Evolutionary conservation across 306 rosid genomes (phyloP).

Genomic region (Vachellia collinsii): DNA sequence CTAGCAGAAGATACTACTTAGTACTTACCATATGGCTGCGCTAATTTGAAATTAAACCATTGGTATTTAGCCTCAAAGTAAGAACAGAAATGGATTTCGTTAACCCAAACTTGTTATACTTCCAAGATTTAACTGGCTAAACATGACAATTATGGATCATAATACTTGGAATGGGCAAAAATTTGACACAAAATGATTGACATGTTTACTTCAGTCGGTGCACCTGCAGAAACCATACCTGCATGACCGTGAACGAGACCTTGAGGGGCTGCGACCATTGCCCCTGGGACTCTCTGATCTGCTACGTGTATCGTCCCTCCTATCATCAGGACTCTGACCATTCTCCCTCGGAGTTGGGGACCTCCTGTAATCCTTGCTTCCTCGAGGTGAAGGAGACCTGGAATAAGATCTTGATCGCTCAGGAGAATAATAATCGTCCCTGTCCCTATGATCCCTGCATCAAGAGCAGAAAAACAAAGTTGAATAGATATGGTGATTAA

Average conservation of each 20-base stretch:
- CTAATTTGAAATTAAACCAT: background rate
- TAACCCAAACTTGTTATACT: background rate
- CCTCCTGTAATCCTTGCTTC: slow-evolving; percentile 52
- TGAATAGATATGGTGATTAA: slow-evolving; percentile 17
- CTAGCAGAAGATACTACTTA: background rate
- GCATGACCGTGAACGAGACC: slow-evolving; percentile 69
- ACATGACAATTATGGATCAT: slow-evolving; percentile 3
- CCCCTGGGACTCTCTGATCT: slow-evolving; percentile 65
- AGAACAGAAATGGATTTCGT: background rate
- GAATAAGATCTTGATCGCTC: slow-evolving; percentile 78
- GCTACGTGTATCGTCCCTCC: slow-evolving; percentile 51
- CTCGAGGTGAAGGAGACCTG: slow-evolving; percentile 63
- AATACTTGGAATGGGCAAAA: slow-evolving; percentile 14
- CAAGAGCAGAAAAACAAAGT: slow-evolving; percentile 17
- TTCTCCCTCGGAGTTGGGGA: slow-evolving; percentile 64
- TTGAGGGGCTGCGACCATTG: slow-evolving; percentile 54
- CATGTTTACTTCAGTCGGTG: slow-evolving; percentile 19
- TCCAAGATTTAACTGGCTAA: slow-evolving; percentile 20
- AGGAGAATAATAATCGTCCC: slow-evolving; percentile 64
- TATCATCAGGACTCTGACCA: slow-evolving; percentile 54
- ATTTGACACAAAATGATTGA: background rate
- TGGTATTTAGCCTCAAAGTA: background rate
- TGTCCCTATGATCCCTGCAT: slow-evolving; percentile 64
- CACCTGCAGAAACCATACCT: slow-evolving; percentile 53
- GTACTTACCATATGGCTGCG: background rate